phyloP scores from a whole-genome alignment of 192 early-diverging fungal species.

The Rhizoclosmatium sp. region DNA sequence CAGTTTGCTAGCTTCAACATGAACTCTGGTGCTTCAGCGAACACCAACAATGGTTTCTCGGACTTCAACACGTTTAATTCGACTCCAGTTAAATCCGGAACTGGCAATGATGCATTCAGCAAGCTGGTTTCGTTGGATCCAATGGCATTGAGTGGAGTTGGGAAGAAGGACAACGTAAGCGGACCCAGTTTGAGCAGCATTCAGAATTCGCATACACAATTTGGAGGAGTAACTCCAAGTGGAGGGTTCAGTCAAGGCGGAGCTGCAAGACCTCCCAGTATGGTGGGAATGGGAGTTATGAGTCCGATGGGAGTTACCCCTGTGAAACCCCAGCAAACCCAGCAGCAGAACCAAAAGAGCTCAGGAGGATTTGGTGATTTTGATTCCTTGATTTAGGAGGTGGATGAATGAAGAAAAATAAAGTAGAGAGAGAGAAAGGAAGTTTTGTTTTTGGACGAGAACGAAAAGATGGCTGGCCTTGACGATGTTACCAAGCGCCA shows the following conservation, averaged over 20 bases:
- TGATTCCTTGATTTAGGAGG: slow-evolving; percentile 21
- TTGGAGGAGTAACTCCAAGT: not conserved
- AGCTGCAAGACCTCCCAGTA: not conserved
- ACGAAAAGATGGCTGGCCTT: not conserved
- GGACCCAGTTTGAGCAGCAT: slow-evolving; percentile 8
- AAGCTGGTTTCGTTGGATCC: slow-evolving; percentile 59
- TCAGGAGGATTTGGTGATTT: not conserved
- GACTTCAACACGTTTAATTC: slow-evolving; percentile 22
- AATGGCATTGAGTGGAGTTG: slow-evolving; percentile 40
- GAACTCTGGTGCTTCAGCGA: not conserved
- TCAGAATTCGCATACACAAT: not conserved
- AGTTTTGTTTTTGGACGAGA: too few relatives aligned
- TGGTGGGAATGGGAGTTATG: not conserved
- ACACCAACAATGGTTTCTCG: slow-evolving; percentile 32
- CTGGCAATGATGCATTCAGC: slow-evolving; percentile 43
- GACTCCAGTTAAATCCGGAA: not conserved
- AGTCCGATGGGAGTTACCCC: not conserved
- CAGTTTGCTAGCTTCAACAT: slow-evolving; percentile 7
- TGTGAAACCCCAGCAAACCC: not conserved
- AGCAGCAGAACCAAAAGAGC: not conserved
- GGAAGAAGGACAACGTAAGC: slow-evolving; percentile 31
- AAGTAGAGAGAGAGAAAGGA: too few relatives aligned
- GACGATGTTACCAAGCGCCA: slow-evolving; percentile 45
- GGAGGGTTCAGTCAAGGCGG: not conserved
- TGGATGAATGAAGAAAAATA: too few relatives aligned